Base-by-base conservation (phyloP, 129 eudicot species). In the Escallonia herrerae region DNA sequence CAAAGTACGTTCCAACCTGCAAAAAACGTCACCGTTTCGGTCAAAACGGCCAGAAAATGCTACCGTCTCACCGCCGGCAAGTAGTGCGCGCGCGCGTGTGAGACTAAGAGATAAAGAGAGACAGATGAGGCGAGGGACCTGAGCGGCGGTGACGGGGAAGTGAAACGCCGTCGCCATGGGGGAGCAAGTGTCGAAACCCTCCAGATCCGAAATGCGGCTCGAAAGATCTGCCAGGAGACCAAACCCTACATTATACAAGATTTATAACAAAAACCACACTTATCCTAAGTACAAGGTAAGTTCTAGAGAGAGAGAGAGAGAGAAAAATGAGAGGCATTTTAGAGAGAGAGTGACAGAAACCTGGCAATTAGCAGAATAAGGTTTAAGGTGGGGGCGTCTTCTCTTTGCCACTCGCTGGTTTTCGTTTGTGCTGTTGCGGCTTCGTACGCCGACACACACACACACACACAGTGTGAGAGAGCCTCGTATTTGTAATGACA, bases 1-100 rank as follows among this genome's bases (percentile, higher is more conserved):
- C 96, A 60, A 89, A 89, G 72, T 80, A 89, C 49, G 89, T 80
- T 50, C 87, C 96, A 58, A 89, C 87, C 96, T 89, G 57, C 54
- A 63, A 41, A 63, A 63, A 63, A 62, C 58, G 59, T 51, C 56
- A 71, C 64, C 66, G 62, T 40, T 47, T 40, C 10, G 44, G 63
- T 3, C 42, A 42, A 60, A 44, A 2, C 40, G 47, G 40, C 67
- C 15, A 59, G 5, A 4, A 37, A 4, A 47, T n/a, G n/a, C 39
- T 51, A 38, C 8, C 56, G 3, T 45, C 8, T 2, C 57, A 15
- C 40, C 12, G 9, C 5, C 11, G 12, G 12, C 4, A 40, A 49
- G 7, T 10, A 10, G 44, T 4, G 63, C 10, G 33, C 4, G 74
- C 12, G 57, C 12, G 70, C 2, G 15, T 10, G 48, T 11, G 14